Base-by-base conservation (phyloP, 148 eudicot genomes). In the Rhododendron ovatum region DNA sequence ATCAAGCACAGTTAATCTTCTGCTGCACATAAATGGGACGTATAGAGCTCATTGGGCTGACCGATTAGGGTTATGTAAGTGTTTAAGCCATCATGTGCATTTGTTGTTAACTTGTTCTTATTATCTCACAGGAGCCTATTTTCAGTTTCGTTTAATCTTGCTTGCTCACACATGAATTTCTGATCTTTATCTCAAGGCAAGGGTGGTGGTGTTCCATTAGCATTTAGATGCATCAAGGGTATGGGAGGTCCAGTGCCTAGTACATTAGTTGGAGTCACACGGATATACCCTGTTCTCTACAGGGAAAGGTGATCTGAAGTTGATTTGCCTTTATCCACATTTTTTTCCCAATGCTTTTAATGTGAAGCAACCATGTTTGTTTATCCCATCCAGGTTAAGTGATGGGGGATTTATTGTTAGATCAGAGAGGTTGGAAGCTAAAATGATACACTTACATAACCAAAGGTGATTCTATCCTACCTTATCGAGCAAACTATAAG, bases 31-130 rank as follows among this genome's bases (percentile, higher is more conserved):
- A 39, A 97, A 97, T 93, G 99, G 99, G 82, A 95, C 98, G 41
- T 93, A 97, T 87, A 94, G 96, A 92, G 96, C 92, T 91, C 90
- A 93, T 82, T 97, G 99, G 99, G 93, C 94, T 88, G 98, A 92
- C 77, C 95, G 98, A 80, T 90, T 97, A 87, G 99, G 99, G 87
- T 93, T 97, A 84, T 92, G 99, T 97, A 89, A 93, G 99, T 86
- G 76, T 50, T 84, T 35, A 39, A 50, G 73, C 55, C 45, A 20
- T 82, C 37, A 50, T 14, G 48, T 51, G 78, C 33, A 47, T 43
- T n/a, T 87, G 28, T 61, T 51, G 22, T 81, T 15, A 24, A 87
- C 20, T 83, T 63, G 82, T 18, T 20, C 75, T 41, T 59, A 30
- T 55, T 35, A 48, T 84, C 81, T 89, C 30, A 3, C 71, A 37